Evolutionary conservation across 345 rosid genomes (phyloP).

Genomic region (Rhodomyrtus tomentosa): DNA sequence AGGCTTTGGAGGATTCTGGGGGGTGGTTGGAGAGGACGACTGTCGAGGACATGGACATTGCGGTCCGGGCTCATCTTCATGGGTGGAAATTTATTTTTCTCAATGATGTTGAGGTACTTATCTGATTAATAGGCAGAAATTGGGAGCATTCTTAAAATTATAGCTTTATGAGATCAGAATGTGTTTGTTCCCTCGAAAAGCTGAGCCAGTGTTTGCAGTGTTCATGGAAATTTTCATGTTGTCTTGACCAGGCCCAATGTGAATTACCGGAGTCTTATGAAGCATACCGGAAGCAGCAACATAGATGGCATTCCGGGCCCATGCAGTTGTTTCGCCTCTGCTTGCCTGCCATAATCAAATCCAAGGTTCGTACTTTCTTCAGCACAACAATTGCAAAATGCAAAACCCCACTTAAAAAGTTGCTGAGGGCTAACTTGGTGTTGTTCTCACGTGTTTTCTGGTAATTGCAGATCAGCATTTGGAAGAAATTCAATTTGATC

Average conservation of each 20-base stretch:
- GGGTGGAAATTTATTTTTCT: conserved; percentile 92
- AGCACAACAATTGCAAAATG: not conserved
- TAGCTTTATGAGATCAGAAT: not conserved
- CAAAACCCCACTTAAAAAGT: not conserved
- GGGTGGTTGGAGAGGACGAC: conserved; percentile 98
- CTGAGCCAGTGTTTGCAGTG: not conserved
- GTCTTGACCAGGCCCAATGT: conserved; percentile 59
- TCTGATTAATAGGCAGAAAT: not conserved
- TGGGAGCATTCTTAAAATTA: not conserved
- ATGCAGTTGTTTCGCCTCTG: conserved; percentile 95
- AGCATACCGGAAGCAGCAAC: conserved; percentile 92
- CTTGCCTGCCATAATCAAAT: conserved; percentile 56
- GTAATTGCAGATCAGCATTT: conserved; percentile 55
- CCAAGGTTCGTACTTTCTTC: conserved; percentile 38
- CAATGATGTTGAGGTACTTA: conserved; percentile 74
- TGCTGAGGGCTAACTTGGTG: not conserved
- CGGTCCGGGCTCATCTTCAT: conserved; percentile 87
- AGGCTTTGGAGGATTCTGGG: conserved; percentile 88
- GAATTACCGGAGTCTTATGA: conserved; percentile 93
- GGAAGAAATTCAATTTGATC: conserved; percentile 86
- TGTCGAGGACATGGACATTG: conserved; percentile 96
- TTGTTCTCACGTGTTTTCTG: not conserved
- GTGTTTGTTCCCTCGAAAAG: not conserved
- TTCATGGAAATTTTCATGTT: not conserved
- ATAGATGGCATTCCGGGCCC: conserved; percentile 97